phyloP scores from a whole-genome alignment of 306 rosid genomes.

The Prunus fruticosa region DNA sequence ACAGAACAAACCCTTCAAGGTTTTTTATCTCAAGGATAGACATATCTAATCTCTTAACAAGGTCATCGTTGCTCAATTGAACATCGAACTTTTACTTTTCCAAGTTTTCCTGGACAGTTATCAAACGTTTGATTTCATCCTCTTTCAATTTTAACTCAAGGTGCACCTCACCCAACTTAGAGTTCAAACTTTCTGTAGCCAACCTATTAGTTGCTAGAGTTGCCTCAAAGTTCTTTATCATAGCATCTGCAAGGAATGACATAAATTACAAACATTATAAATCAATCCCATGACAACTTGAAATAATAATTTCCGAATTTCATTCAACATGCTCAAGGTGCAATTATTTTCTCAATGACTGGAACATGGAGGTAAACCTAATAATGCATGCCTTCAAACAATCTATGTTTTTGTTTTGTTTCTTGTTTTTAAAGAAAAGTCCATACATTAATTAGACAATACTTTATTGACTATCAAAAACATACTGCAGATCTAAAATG shows the following conservation, averaged over 20 bases:
- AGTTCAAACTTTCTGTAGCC: conserved; percentile 57
- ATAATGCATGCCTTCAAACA: background rate
- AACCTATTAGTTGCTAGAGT: conserved; percentile 48
- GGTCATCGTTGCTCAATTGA: conserved; percentile 47
- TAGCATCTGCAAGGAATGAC: conserved; percentile 46
- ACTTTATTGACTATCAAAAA: background rate
- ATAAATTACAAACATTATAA: conserved; percentile 4
- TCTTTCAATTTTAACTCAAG: conserved; percentile 59
- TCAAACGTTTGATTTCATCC: conserved; percentile 49
- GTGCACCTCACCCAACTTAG: conserved; percentile 53
- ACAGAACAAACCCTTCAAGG: conserved; percentile 54
- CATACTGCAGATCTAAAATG: background rate
- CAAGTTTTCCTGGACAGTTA: conserved; percentile 41
- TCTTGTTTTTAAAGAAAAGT: too few species aligned
- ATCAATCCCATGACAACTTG: background rate
- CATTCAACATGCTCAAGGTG: background rate
- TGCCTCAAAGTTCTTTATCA: conserved; percentile 63
- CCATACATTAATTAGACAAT: conserved; percentile 3
- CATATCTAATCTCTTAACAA: conserved; percentile 45
- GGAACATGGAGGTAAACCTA: background rate
- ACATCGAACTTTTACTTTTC: conserved; percentile 59
- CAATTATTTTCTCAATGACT: conserved; percentile 4
- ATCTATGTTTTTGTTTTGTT: background rate
- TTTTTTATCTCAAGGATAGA: conserved; percentile 59
- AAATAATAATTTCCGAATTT: background rate